Conservation (phyloP, 108 stramenopile genomes). For the Epithemia pelagica region DNA sequence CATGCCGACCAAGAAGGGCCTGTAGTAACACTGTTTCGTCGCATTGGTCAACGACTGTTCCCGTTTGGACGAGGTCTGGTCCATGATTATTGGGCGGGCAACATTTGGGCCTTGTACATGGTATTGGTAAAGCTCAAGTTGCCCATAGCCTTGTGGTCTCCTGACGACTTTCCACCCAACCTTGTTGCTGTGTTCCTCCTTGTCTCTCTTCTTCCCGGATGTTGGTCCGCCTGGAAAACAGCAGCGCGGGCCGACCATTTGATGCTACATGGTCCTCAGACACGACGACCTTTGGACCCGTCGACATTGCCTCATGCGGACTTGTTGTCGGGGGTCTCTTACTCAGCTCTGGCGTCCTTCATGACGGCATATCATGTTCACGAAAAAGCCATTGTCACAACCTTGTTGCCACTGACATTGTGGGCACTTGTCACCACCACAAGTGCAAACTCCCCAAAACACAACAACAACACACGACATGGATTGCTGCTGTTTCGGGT, state of each 20-base stretch:
- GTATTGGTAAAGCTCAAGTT: conserved; percentile 39
- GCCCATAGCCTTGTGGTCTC: background rate
- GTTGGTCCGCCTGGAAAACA: conserved; percentile 29
- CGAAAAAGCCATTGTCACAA: conserved; percentile 93
- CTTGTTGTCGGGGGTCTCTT: conserved; percentile 38
- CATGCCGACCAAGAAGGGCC: conserved; percentile 6
- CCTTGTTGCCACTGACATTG: conserved; percentile 63
- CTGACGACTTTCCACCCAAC: conserved; percentile 44
- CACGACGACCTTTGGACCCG: background rate
- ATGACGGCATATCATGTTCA: conserved; percentile 92
- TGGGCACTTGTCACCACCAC: conserved; percentile 13
- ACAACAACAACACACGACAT: conserved; percentile 1
- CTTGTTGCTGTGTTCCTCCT: conserved; percentile 45
- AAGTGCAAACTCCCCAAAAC: background rate
- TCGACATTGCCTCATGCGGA: background rate
- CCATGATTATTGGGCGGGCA: conserved; percentile 98
- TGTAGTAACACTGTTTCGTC: conserved; percentile 18
- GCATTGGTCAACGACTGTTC: conserved; percentile 85
- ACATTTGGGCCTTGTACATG: conserved; percentile 90
- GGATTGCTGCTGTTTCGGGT: conserved; percentile 42
- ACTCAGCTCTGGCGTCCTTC: conserved; percentile 58
- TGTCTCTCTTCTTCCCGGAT: conserved; percentile 39
- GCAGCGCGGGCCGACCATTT: conserved; percentile 18
- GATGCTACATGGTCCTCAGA: background rate
- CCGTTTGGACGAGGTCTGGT: conserved; percentile 93